Base-by-base conservation (phyloP, 495 filamentous ascomycete genomes). In the Astrothelium subdiscretum region DNA sequence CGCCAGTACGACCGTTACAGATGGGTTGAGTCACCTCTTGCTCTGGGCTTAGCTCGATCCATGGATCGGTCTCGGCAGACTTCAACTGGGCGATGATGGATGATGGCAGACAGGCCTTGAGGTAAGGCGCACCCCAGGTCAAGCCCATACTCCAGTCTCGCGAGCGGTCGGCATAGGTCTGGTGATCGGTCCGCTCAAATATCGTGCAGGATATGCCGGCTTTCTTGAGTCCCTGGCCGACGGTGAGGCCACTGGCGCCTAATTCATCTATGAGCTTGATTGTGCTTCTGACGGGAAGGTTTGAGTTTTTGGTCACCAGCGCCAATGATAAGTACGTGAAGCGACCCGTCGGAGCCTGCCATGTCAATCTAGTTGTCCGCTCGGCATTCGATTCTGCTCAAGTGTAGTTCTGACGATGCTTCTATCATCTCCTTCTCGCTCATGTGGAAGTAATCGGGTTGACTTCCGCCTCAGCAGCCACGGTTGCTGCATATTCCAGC, bases 61-160 rank as follows among this genome's bases (percentile, higher is more conserved):
- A 48, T 79, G 68, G 32, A 74, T 57, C 61, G 73, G 69, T 22
- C 72, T 61, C 32, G 73, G 68, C 6, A 71, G 65, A 40, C 63
- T 67, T 67, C 0, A 81, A 65, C 4, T 73, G 67, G 0, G 66
- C 63, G 12, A 73, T 64, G 0, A 74, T 10, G 8, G 18, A 8
- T 48, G 13, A 10, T 20, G 42, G 42, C 18, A 48, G 20, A 48
- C 42, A 48, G 13, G 42, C 20, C 18, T 48, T 8, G 42, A 48
- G 42, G 3, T 10, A n/a, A 3, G 6, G 3, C 8, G 8, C 42
- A 3, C 42, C 76, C 81, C 80, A 84, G 62, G 82, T 79, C 4
- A 80, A 67, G 11, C 75, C 69, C 59, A 82, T 78, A 27, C 75
- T 78, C 81, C 81, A 83, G 64, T 83, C 79, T 3, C 80, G 75